These are phyloP conservation scores for Austropuccinia psidii DNA, from an alignment of 1,284 basidiomycete species.

Conservation along the genomic window DNA sequence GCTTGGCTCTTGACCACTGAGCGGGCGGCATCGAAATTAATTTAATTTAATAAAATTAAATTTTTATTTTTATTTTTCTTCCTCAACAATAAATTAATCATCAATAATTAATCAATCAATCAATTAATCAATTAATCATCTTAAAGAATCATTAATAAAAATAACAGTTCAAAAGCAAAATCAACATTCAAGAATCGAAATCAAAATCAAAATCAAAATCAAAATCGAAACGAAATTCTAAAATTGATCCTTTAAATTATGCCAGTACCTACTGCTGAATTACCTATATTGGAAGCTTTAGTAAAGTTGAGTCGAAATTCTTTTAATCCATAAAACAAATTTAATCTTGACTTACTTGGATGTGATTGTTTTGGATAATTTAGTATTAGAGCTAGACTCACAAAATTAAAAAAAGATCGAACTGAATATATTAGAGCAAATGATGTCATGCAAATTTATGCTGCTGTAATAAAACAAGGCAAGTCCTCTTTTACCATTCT, in stretches of 20 bases:
- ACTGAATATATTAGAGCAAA: conserved; percentile 80
- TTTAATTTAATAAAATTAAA: too few species aligned
- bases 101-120: too few species aligned
- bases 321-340: neutral
- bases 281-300: conserved; percentile 87
- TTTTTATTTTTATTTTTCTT: too few species aligned
- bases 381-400: conserved; percentile 76
- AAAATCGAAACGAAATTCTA: too few species aligned
- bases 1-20: too few species aligned
- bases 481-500: neutral
- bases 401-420: conserved; percentile 79
- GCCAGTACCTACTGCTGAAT: conserved; percentile 52
- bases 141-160: too few species aligned
- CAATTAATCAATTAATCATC: too few species aligned
- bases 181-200: too few species aligned
- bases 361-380: conserved; percentile 28
- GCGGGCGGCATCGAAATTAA: too few species aligned
- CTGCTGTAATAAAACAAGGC: conserved; percentile 87
- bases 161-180: too few species aligned
- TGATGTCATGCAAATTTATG: conserved; percentile 89
- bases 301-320: conserved; percentile 62
- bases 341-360: neutral
- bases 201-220: too few species aligned
- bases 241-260: neutral
- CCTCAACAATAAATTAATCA: too few species aligned